Percentiles rank a stretch among this genome's conserved stretches.
These are phyloP conservation scores for Clathrospora elynae DNA, from an alignment of 2,329 filamentous ascomycete species.

Conservation along the genomic window DNA sequence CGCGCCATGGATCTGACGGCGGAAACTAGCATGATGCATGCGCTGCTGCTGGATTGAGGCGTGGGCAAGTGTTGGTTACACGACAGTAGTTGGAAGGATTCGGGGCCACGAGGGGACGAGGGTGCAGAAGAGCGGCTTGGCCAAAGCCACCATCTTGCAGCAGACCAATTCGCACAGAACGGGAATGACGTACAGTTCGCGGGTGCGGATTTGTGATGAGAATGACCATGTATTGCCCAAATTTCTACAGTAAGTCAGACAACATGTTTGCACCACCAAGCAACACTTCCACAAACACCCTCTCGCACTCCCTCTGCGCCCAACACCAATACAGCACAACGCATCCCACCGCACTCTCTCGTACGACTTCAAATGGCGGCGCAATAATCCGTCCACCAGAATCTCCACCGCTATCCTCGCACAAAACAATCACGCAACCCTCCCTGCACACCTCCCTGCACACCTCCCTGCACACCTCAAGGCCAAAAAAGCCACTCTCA, in stretches of 20 bases:
- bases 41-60: constrained; percentile 34
- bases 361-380: constrained; percentile 6
- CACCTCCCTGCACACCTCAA: too few relatives aligned
- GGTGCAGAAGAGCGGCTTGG: constrained; percentile 7
- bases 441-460: constrained; percentile 12
- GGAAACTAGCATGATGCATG: constrained; percentile 44
- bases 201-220: background rate
- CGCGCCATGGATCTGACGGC: constrained; percentile 40
- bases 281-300: background rate
- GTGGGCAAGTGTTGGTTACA: constrained; percentile 40
- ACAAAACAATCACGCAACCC: constrained; percentile 11
- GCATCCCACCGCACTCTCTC: constrained; percentile 1
- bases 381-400: background rate
- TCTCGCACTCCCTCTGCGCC: constrained; percentile 2
- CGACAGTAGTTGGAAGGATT: constrained; percentile 34
- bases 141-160: constrained; percentile 5
- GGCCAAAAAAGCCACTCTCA: constrained; percentile 3
- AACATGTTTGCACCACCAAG: constrained; percentile 1
- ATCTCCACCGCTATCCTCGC: background rate
- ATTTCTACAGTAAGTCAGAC: background rate
- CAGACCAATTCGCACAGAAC: too few relatives aligned
- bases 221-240: too few relatives aligned
- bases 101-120: constrained; percentile 19
- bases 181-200: too few relatives aligned
- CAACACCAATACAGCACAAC: constrained; percentile 3